Percentiles rank a stretch among this genome's conserved stretches.
These are phyloP conservation scores for Malassezia pachydermatis DNA, from an alignment of 1,284 basidiomycete genomes.

Conservation along the genomic window DNA sequence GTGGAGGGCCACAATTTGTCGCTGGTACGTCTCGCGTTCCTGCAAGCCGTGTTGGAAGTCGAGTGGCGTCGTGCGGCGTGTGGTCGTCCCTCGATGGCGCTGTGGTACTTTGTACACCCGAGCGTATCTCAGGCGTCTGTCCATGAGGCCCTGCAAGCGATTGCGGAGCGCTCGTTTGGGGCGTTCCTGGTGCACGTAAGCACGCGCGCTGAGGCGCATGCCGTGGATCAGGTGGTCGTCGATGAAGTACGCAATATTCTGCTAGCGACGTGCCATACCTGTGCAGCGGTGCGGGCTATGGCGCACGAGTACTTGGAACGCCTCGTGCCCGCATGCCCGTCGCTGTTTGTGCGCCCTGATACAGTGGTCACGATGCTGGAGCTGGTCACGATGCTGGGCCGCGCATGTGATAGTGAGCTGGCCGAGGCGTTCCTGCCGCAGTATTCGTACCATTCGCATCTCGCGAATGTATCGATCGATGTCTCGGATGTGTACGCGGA, in stretches of 20 bases:
- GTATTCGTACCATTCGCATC: conserved; percentile 70
- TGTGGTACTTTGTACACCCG: conserved; percentile 80
- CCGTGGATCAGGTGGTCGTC: conserved; percentile 63
- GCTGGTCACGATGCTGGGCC: conserved; percentile 74
- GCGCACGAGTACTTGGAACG: conserved; percentile 73
- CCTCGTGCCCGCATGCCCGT: conserved; percentile 83
- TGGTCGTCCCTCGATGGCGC: conserved; percentile 69
- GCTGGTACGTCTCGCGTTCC: conserved; percentile 74
- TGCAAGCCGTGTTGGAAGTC: conserved; percentile 76
- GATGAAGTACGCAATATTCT: conserved; percentile 68
- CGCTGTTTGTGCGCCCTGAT: conserved; percentile 77
- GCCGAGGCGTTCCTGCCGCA: conserved; percentile 86
- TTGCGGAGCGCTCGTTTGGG: conserved; percentile 66
- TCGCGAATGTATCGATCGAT: conserved; percentile 63
- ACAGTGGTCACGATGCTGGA: conserved; percentile 71
- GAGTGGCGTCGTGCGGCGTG: conserved; percentile 75
- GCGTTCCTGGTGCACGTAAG: conserved; percentile 44
- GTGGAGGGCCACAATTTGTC: conserved; percentile 67
- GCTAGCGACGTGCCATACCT: conserved; percentile 70
- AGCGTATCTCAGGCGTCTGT: conserved; percentile 64
- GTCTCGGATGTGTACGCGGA: conserved; percentile 77
- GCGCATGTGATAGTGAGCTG: conserved; percentile 81
- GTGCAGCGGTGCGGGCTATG: conserved; percentile 67
- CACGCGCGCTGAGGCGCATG: conserved; percentile 64
- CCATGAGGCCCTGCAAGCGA: conserved; percentile 66